These are phyloP conservation scores for Dactylorhiza incarnata DNA, from an alignment of 106 monocot genomes.

Conservation along the genomic window DNA sequence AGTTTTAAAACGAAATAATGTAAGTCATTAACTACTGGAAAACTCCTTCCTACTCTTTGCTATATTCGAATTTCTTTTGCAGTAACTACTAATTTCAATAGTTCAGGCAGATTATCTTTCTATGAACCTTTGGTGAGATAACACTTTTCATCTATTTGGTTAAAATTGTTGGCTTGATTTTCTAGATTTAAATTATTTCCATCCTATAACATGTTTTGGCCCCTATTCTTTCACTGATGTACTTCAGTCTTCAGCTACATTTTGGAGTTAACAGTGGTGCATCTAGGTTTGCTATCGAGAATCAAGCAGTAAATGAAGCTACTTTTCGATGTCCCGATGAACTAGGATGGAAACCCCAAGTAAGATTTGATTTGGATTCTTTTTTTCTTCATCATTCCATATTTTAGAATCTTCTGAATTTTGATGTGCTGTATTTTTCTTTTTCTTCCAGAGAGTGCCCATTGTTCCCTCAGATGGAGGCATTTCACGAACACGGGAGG, in stretches of 20 bases:
- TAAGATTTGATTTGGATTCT: constrained; percentile 7
- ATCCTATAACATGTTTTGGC: background rate
- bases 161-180: background rate
- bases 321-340: constrained; percentile 93
- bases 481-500: constrained; percentile 8
- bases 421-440: background rate
- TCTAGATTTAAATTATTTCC: background rate
- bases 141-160: background rate
- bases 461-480: constrained; percentile 9
- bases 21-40: background rate
- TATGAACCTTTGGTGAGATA: background rate
- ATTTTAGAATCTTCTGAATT: background rate
- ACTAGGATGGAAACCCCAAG: constrained; percentile 97
- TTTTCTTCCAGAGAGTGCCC: background rate
- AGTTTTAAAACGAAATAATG: background rate
- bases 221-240: background rate
- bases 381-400: background rate
- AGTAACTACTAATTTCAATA: background rate
- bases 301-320: constrained; percentile 91
- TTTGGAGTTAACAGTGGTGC: constrained; percentile 96
- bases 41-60: background rate
- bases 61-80: background rate
- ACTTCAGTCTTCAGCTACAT: constrained; percentile 50
- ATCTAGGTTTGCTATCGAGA: constrained; percentile 80
- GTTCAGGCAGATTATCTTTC: background rate